Evolutionary conservation across 1,139 yeast species (phyloP), one percentile per base, ranked within the genome.

Genomic region (Pichia cactophila): DNA sequence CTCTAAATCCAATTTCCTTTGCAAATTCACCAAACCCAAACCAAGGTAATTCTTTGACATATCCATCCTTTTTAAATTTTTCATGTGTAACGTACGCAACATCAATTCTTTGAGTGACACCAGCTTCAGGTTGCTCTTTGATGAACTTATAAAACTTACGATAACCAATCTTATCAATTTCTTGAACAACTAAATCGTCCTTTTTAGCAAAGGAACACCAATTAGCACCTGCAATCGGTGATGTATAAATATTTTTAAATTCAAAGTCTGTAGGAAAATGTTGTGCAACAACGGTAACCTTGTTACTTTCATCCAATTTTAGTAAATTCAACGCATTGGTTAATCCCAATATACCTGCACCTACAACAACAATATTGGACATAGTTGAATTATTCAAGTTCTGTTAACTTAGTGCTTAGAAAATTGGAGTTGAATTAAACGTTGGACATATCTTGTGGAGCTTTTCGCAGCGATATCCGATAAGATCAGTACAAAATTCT

Each of bases 221-320:
- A 64, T 85, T 89, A 1, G 92, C 94, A 4, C 94, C 94, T 0
- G 92, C 92, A 82, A 86, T 81, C 6, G 83, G 79, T 0, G 88
- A 81, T 4, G 92, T 81, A 59, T 81, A 84, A 10, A 42, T 40
- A 14, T 46, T 47, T 9, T 66, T 65, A 39, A 69, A 62, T 45
- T 70, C 64, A 43, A 69, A 72, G 57, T 77, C 81, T 16, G 75
- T 72, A 17, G 90, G 89, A 41, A 81, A 73, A 55, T 76, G 67
- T 26, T 73, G 71, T 0, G 86, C 82, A 14, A 85, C 66, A 7
- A 84, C 69, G 0, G 75, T 71, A 16, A 81, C 67, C 28, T 56
- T 51, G 48, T 71, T 66, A 3, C 20, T 29, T 35, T 56, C 60
- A 20, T 74, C 72, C 26, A 65, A 62, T 52, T 77, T 74, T 2